Percentiles rank a stretch among this genome's conserved stretches.
These are phyloP conservation scores for Pulveroboletus sp. DNA, from an alignment of 768 basidiomycete species.

Conservation along the genomic window DNA sequence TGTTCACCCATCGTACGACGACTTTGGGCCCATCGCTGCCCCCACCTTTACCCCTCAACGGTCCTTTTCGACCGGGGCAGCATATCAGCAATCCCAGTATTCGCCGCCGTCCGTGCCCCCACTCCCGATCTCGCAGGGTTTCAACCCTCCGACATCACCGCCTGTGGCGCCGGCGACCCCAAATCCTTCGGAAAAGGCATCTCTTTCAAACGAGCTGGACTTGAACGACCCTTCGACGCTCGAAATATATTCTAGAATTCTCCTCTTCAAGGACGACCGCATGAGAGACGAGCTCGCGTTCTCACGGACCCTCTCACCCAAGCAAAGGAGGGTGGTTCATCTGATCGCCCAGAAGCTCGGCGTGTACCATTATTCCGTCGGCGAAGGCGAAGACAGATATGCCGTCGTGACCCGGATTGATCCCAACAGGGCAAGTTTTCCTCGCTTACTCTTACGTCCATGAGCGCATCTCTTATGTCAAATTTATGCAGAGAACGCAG, in stretches of 20 bases:
- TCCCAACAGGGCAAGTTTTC: slow-evolving; percentile 65
- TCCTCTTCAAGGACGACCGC: slow-evolving; percentile 95
- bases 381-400: slow-evolving; percentile 89
- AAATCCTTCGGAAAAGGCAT: slow-evolving; percentile 62
- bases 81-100: slow-evolving; percentile 62
- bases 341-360: slow-evolving; percentile 95
- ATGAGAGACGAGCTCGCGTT: slow-evolving; percentile 98
- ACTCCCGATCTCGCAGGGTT: slow-evolving; percentile 40
- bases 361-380: slow-evolving; percentile 91
- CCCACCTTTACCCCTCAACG: slow-evolving; percentile 68
- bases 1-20: slow-evolving; percentile 57
- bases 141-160: slow-evolving; percentile 45
- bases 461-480: slow-evolving; percentile 13
- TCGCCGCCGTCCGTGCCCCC: slow-evolving; percentile 54
- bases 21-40: slow-evolving; percentile 60
- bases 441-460: slow-evolving; percentile 18
- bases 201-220: slow-evolving; percentile 73
- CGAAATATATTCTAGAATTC: slow-evolving; percentile 94
- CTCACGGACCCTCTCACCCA: slow-evolving; percentile 79
- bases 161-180: slow-evolving; percentile 59
- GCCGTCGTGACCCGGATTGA: slow-evolving; percentile 93
- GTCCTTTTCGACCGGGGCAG: slow-evolving; percentile 62
- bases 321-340: slow-evolving; percentile 91
- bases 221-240: slow-evolving; percentile 94
- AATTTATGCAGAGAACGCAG: slow-evolving; percentile 40